Base-by-base conservation (phyloP, 2,329 filamentous ascomycete species). In the Fusarium dlaminii region DNA sequence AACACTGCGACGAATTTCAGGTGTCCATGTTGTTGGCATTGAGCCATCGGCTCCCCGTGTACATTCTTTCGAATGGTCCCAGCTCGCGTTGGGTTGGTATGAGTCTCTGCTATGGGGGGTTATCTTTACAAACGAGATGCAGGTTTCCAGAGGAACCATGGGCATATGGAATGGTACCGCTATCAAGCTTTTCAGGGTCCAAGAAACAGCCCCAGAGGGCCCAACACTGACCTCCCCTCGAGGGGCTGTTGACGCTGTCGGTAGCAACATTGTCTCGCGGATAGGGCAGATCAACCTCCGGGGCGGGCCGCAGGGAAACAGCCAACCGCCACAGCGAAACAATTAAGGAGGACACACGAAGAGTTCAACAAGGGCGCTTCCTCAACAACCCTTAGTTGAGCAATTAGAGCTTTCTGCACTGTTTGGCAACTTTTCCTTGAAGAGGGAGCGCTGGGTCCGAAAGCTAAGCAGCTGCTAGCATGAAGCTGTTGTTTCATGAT, bases 1-100 rank as follows among this genome's bases (percentile, higher is more conserved):
- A 34, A 84, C 85, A 8, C 81, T 92, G 32, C 84, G 84, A 48
- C 87, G 85, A 32, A 90, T 94, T 68, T 87, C 86, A 66, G 85
- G 87, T 24, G 87, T 92, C 3, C 87, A 89, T 57, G 85, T 97
- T 48, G 88, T 90, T 15, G 92, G 90, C 14, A 90, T 98, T 42
- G 94, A 98, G 51, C 89, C 93, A 2, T 91, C 91, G 3, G 87
- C 92, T 1, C 88, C 94, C 59, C 89, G 93, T 37, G 92, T 96
- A 22, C 95, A 98, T 80, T 92, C 94, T 20, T 98, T 98, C 79
- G 94, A 98, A 83, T 98, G 96, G 96, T 96, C 95, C 7, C 92
- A 94, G 1, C 86, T 98, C 39, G 93, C 94, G 1, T 87, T 98
- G 57, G 96, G 95, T 55, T 98, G 96, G 96, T 98, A 98, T 81